These are phyloP conservation scores for Dryadomyces quercivorus DNA, from an alignment of 2,329 filamentous ascomycete genomes.

Conservation along the genomic window DNA sequence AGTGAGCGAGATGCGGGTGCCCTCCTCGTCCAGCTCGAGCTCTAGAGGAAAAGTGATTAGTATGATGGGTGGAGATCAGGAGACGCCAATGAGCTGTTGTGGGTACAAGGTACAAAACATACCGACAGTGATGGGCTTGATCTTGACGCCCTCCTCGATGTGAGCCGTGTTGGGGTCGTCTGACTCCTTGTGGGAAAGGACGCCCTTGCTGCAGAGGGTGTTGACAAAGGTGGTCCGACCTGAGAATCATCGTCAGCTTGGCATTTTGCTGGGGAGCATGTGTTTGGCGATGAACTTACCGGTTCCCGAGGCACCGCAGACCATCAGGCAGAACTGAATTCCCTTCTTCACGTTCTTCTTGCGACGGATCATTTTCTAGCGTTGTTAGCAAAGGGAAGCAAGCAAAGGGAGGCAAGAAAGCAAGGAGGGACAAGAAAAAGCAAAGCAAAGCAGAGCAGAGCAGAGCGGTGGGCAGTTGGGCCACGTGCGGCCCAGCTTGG, in stretches of 20 bases:
- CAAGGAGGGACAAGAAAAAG: not conserved
- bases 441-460: not conserved
- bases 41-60: conserved; percentile 41
- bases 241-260: conserved; percentile 23
- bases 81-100: not conserved
- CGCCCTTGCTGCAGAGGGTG: conserved; percentile 91
- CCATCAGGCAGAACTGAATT: conserved; percentile 99
- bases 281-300: conserved; percentile 41
- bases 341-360: conserved; percentile 99
- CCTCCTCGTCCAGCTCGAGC: conserved; percentile 93
- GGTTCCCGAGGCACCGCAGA: conserved; percentile 96
- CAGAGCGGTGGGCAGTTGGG: not conserved
- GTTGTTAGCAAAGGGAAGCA: conserved; percentile 13
- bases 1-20: conserved; percentile 93
- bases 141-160: conserved; percentile 92
- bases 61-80: not conserved
- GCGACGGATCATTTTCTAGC: conserved; percentile 85
- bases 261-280: not conserved
- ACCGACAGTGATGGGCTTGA: conserved; percentile 98
- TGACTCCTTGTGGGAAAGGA: conserved; percentile 81
- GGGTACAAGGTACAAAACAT: not conserved
- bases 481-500: not conserved
- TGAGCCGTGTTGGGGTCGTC: conserved; percentile 84
- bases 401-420: not conserved
- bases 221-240: conserved; percentile 98